A percentile compares a stretch with the other conserved stretches of the same genome.
Conservation (phyloP, 108 stramenopile genomes). For the Nitzschia sp. region DNA sequence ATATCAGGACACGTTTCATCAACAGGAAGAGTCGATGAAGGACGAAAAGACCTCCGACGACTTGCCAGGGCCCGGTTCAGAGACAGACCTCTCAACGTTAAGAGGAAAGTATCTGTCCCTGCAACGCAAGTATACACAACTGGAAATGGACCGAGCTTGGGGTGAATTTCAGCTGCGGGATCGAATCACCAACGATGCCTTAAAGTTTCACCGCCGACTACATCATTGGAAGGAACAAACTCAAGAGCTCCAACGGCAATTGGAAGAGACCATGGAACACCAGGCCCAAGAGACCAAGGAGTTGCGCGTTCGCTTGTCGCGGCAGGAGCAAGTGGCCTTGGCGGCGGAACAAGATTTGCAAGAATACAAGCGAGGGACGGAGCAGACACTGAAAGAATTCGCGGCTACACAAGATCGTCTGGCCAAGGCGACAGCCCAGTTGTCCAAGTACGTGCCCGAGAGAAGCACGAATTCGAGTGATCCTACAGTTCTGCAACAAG, state of each 20-base stretch:
- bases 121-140: slow-evolving; percentile 12
- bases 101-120: slow-evolving; percentile 10
- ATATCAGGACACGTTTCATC: slow-evolving; percentile 1
- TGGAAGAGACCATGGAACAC: slow-evolving; percentile 10
- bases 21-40: background rate
- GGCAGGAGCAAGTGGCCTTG: slow-evolving; percentile 1
- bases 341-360: slow-evolving; percentile 10
- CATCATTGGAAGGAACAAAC: slow-evolving; percentile 23
- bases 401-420: background rate
- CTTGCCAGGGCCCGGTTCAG: no score
- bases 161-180: slow-evolving; percentile 36
- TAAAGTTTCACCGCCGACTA: slow-evolving; percentile 32
- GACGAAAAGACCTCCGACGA: background rate
- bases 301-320: background rate
- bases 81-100: background rate
- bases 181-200: slow-evolving; percentile 33
- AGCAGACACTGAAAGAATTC: slow-evolving; percentile 5
- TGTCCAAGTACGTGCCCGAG: background rate
- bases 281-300: slow-evolving; percentile 8
- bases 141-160: slow-evolving; percentile 31
- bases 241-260: slow-evolving; percentile 6
- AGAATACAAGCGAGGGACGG: slow-evolving; percentile 11
- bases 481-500: slow-evolving; percentile 5
- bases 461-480: background rate
- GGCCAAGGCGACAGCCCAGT: background rate